Percentiles rank a stretch among this genome's conserved stretches.
Conservation (phyloP, 148 eudicot genomes). For the Amaranthus hypochondriacus region DNA sequence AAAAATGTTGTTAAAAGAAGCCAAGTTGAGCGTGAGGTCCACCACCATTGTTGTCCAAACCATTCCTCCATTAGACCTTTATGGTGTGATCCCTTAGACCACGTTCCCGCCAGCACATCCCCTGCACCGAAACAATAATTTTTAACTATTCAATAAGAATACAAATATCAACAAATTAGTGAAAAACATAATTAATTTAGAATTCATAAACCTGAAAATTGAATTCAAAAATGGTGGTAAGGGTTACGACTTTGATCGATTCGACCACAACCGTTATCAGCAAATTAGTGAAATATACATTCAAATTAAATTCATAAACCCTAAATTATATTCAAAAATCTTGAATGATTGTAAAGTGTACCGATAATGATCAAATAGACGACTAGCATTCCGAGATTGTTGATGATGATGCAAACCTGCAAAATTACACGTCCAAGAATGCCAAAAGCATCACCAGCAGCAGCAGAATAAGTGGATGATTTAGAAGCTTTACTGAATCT, state of each 20-base stretch:
- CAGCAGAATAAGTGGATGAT: slow-evolving; percentile 40
- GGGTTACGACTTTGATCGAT: too few species aligned
- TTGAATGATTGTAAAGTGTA: slow-evolving; percentile 7
- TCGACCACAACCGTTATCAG: too few species aligned
- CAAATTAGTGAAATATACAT: too few species aligned
- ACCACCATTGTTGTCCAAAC: slow-evolving; percentile 84
- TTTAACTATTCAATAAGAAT: not conserved
- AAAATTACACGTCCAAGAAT: slow-evolving; percentile 39
- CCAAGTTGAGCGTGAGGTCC: slow-evolving; percentile 54
- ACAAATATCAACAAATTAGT: not conserved
- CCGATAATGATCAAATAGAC: slow-evolving; percentile 81
- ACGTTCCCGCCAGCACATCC: slow-evolving; percentile 77
- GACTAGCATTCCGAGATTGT: slow-evolving; percentile 58
- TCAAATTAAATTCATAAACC: too few species aligned
- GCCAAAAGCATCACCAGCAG: slow-evolving; percentile 63
- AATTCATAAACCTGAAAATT: too few species aligned
- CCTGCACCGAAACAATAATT: slow-evolving; percentile 33
- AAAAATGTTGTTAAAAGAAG: slow-evolving; percentile 58
- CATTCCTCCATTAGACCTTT: slow-evolving; percentile 72
- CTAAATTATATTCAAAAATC: not conserved
- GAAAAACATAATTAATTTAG: too few species aligned
- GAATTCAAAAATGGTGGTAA: too few species aligned
- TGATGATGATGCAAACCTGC: slow-evolving; percentile 50
- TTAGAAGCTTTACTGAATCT: slow-evolving; percentile 54
- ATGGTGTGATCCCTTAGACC: slow-evolving; percentile 66